These are phyloP conservation scores for Elsinoe arachidis DNA, from an alignment of 2,329 filamentous ascomycete genomes.

Conservation along the genomic window DNA sequence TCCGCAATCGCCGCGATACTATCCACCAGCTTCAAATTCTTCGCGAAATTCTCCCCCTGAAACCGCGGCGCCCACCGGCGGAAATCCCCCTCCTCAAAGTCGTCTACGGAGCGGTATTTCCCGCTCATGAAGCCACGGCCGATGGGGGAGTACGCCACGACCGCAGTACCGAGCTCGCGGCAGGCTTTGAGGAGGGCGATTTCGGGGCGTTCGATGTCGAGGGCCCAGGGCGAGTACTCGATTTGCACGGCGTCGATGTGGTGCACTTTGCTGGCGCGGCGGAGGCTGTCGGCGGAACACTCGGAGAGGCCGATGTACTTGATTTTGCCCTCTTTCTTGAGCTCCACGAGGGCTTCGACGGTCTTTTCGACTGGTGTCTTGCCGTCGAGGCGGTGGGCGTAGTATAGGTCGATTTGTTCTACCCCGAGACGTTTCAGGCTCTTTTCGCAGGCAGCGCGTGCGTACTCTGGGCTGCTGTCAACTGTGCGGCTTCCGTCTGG, in stretches of 20 bases:
- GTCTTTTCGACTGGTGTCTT: slow-evolving; percentile 39
- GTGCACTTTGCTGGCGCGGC: slow-evolving; percentile 41
- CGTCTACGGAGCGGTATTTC: slow-evolving; percentile 36
- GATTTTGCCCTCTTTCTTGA: slow-evolving; percentile 47
- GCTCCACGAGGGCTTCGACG: slow-evolving; percentile 35
- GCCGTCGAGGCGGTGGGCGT: slow-evolving; percentile 37
- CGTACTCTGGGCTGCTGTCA: slow-evolving; percentile 35
- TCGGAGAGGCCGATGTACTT: slow-evolving; percentile 45
- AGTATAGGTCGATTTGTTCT: slow-evolving; percentile 36
- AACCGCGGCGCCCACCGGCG: slow-evolving; percentile 43
- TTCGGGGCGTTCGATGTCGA: slow-evolving; percentile 49
- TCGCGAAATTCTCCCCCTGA: slow-evolving; percentile 44
- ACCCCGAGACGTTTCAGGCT: slow-evolving; percentile 33
- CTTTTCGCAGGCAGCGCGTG: slow-evolving; percentile 30
- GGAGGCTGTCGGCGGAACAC: slow-evolving; percentile 41
- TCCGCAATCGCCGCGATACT: slow-evolving; percentile 42
- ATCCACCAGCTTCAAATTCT: slow-evolving; percentile 49
- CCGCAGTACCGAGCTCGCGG: slow-evolving; percentile 49
- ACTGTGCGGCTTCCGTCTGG: slow-evolving; percentile 31
- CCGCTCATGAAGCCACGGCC: slow-evolving; percentile 52
- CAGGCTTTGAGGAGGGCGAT: slow-evolving; percentile 46
- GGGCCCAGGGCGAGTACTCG: slow-evolving; percentile 46
- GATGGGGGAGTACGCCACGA: slow-evolving; percentile 52
- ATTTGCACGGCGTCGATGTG: slow-evolving; percentile 47
- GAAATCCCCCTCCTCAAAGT: slow-evolving; percentile 43